Evolutionary conservation across 495 filamentous ascomycete species (phyloP).

Genomic region (Tuber brumale): DNA sequence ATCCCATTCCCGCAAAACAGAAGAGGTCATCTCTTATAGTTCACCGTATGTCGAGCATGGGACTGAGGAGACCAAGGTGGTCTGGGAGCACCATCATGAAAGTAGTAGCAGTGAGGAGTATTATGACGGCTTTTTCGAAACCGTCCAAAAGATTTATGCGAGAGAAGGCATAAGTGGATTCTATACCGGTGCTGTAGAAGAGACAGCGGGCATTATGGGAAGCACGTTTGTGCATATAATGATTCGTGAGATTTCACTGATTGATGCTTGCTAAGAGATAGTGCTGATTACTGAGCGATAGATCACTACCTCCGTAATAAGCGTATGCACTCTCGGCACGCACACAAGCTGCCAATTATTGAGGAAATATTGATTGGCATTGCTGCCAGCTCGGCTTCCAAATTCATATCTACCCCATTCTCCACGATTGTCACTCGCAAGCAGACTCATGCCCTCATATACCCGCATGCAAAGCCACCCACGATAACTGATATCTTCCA

Average conservation of each 20-base stretch:
- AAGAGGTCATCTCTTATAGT: neutral
- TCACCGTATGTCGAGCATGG: neutral
- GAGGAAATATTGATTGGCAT: slow-evolving; percentile 76
- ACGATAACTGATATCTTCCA: slow-evolving; percentile 56
- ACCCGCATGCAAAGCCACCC: slow-evolving; percentile 29
- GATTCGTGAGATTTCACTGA: slow-evolving; percentile 28
- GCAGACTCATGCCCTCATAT: slow-evolving; percentile 59
- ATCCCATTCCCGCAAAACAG: neutral
- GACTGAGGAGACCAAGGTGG: neutral
- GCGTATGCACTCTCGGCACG: slow-evolving; percentile 49
- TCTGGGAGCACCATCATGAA: neutral
- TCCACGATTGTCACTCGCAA: slow-evolving; percentile 76
- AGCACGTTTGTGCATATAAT: slow-evolving; percentile 41
- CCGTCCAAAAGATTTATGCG: slow-evolving; percentile 63
- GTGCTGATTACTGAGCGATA: slow-evolving; percentile 77
- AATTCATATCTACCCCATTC: slow-evolving; percentile 72
- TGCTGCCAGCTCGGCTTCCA: slow-evolving; percentile 68
- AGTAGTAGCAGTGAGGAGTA: slow-evolving; percentile 24
- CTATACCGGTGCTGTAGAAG: slow-evolving; percentile 66
- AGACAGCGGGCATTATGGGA: slow-evolving; percentile 61
- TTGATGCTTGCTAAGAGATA: slow-evolving; percentile 46
- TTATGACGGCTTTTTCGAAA: slow-evolving; percentile 61
- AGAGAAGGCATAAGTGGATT: slow-evolving; percentile 63
- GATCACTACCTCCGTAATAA: slow-evolving; percentile 64
- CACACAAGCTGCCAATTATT: slow-evolving; percentile 54